Evolutionary conservation across 2,329 filamentous ascomycete genomes (phyloP).

Genomic region (Tolypocladium album): DNA sequence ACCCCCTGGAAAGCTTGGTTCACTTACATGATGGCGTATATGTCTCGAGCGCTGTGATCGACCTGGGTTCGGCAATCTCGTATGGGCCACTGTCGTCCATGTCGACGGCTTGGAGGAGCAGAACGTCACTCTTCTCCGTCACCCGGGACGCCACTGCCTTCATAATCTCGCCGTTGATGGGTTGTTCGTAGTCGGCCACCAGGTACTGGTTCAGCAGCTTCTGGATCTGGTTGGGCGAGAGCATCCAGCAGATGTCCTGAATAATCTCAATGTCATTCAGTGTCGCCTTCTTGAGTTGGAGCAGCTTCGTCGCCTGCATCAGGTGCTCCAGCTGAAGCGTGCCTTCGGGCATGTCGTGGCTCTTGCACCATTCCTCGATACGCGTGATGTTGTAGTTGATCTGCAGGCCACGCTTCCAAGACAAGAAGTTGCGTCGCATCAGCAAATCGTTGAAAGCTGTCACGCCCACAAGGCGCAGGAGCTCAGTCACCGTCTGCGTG

Average conservation of each 20-base stretch:
- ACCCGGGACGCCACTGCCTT: conserved; percentile 95
- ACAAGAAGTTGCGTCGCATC: conserved; percentile 96
- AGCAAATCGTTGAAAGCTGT: conserved; percentile 97
- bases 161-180: conserved; percentile 99
- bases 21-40: conserved; percentile 91
- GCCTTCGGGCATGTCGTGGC: conserved; percentile 97
- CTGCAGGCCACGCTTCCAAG: conserved; percentile 97
- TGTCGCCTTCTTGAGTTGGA: conserved; percentile 97
- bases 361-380: conserved; percentile 99
- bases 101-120: conserved; percentile 87
- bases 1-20: not conserved
- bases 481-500: conserved; percentile 87
- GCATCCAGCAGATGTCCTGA: conserved; percentile 99
- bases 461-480: conserved; percentile 85
- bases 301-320: conserved; percentile 98
- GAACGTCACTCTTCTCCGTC: conserved; percentile 94
- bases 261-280: conserved; percentile 99
- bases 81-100: conserved; percentile 99
- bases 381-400: conserved; percentile 99
- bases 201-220: conserved; percentile 98
- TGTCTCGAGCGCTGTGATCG: conserved; percentile 92
- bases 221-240: conserved; percentile 97
- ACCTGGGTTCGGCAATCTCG: conserved; percentile 92
- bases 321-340: conserved; percentile 95
- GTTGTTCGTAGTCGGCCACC: conserved; percentile 97